Evolutionary conservation across 345 rosid genomes (phyloP).

Genomic region (Diplotaxis tenuifolia): DNA sequence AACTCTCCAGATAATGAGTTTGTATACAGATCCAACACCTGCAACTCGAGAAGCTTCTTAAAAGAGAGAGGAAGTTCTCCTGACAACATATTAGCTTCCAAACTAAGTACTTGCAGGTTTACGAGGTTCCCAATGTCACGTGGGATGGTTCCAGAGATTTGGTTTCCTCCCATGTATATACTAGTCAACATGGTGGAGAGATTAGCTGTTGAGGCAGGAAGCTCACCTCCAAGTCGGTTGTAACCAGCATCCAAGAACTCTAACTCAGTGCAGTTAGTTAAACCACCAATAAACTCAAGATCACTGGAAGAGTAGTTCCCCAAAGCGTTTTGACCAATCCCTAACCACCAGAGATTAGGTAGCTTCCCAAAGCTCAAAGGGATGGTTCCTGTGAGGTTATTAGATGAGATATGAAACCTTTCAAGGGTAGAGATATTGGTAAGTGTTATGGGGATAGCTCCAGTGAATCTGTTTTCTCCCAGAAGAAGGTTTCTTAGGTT

Average conservation of each 20-base stretch:
- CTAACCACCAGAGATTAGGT: conserved; percentile 22
- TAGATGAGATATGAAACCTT: conserved; percentile 17
- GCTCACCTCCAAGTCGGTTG: conserved; percentile 29
- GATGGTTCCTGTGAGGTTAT: conserved; percentile 25
- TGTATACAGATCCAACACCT: conserved; percentile 21
- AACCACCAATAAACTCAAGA: conserved; percentile 25
- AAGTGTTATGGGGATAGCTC: conserved; percentile 25
- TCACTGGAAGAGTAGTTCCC: not conserved
- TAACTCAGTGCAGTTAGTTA: conserved; percentile 24
- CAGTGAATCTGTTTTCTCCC: conserved; percentile 9
- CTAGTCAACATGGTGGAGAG: conserved; percentile 27
- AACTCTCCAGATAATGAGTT: conserved; percentile 39
- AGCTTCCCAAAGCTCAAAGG: conserved; percentile 21
- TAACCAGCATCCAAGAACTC: conserved; percentile 21
- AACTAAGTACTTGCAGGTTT: conserved; percentile 24
- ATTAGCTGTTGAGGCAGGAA: conserved; percentile 31
- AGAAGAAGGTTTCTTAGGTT: not conserved
- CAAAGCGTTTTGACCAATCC: not conserved
- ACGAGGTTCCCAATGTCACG: conserved; percentile 18
- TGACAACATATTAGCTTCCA: conserved; percentile 19
- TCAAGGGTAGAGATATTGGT: conserved; percentile 29
- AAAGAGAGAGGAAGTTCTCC: conserved; percentile 33
- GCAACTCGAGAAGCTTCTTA: conserved; percentile 14
- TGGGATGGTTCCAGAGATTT: conserved; percentile 30
- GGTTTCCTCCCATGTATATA: conserved; percentile 19